These are phyloP conservation scores for Ramularia endophylla DNA, from an alignment of 2,329 filamentous ascomycete species.

Conservation along the genomic window DNA sequence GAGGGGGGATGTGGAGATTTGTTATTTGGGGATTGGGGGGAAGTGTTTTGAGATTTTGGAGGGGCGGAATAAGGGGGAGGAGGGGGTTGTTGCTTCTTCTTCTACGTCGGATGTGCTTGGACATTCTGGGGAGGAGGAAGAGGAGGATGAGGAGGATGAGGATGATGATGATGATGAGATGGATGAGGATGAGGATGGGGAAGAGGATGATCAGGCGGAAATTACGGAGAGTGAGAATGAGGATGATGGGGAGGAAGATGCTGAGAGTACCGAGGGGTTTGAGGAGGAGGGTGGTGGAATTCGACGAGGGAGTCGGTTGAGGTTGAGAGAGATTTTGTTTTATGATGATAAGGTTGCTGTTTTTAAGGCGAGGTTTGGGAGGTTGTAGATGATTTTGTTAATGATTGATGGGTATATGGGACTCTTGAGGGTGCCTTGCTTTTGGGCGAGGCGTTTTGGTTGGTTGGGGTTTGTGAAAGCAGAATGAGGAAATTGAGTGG, in stretches of 20 bases:
- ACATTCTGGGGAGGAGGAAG: constrained; percentile 35
- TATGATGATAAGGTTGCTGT: constrained; percentile 79
- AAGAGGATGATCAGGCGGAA: constrained; percentile 34
- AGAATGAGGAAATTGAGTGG: no score
- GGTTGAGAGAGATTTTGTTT: constrained; percentile 72
- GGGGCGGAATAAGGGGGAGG: constrained; percentile 39
- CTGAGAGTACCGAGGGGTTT: constrained; percentile 10
- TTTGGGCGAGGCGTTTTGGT: no score
- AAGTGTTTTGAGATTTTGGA: constrained; percentile 83
- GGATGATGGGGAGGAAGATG: constrained; percentile 37
- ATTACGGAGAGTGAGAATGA: constrained; percentile 26
- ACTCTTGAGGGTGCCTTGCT: no score
- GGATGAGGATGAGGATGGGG: constrained; percentile 45
- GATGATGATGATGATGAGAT: constrained; percentile 38
- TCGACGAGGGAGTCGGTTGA: constrained; percentile 40
- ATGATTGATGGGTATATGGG: no score
- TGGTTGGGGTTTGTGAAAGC: no score
- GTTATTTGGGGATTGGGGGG: constrained; percentile 67
- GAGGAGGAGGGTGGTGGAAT: constrained; percentile 6
- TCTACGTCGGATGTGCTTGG: constrained; percentile 33
- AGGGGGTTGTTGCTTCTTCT: constrained; percentile 30
- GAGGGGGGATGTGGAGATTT: constrained; percentile 68
- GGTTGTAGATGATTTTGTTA: constrained; percentile 31
- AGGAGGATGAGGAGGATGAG: constrained; percentile 44
- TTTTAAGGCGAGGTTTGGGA: constrained; percentile 67